Evolutionary conservation across 257 asterid species (phyloP).

Genomic region (Fraxinus pennsylvanica): DNA sequence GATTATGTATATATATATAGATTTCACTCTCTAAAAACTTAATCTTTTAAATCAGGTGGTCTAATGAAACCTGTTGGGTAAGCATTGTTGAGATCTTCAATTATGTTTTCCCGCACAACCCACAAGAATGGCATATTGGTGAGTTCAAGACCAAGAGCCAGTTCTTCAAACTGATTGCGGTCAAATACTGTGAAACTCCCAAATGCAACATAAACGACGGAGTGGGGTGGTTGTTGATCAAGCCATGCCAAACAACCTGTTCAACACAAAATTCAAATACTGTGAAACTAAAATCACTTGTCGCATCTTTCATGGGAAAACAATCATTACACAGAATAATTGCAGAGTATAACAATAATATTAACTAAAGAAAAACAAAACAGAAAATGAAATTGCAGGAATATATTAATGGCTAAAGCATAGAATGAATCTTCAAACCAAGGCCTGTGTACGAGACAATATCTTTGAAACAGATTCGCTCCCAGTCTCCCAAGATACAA

Average conservation of each 20-base stretch:
- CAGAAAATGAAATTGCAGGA: too few relatives aligned
- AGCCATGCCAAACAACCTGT: conserved; percentile 29
- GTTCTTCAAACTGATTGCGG: conserved; percentile 28
- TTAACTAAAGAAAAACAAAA: too few relatives aligned
- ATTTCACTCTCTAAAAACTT: background rate
- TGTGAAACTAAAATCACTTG: too few relatives aligned
- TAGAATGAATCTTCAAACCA: too few relatives aligned
- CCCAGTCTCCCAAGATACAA: too few relatives aligned
- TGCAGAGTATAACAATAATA: too few relatives aligned
- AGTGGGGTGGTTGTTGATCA: conserved; percentile 19
- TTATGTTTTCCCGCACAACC: conserved; percentile 27
- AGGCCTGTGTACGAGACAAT: too few relatives aligned
- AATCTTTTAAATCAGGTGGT: background rate
- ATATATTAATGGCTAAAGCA: too few relatives aligned
- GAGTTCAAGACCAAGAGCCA: conserved; percentile 35
- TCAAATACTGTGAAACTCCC: conserved; percentile 28
- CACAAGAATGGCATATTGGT: conserved; percentile 29
- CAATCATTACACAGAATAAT: too few relatives aligned
- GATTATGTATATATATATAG: too few relatives aligned
- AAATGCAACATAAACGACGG: conserved; percentile 35
- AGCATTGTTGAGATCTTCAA: background rate
- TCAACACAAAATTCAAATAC: background rate
- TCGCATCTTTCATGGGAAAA: too few relatives aligned
- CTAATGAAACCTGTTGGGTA: conserved; percentile 11
- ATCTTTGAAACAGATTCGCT: too few relatives aligned